phyloP scores from a whole-genome alignment of 1,284 basidiomycete genomes.

The Austropuccinia psidii region DNA sequence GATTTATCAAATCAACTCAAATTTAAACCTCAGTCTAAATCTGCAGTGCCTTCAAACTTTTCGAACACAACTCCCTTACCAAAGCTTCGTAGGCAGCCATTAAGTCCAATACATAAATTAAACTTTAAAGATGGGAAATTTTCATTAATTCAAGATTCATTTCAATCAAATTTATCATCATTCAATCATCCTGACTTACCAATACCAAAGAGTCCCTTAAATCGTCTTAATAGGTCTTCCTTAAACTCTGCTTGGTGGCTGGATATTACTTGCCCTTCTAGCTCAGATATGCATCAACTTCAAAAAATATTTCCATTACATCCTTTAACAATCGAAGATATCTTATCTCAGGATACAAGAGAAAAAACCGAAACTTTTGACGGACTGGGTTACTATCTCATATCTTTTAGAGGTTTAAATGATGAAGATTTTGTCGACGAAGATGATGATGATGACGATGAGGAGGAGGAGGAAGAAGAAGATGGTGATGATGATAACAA shows the following conservation, averaged over 20 bases:
- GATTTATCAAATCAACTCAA: neutral
- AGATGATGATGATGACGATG: constrained; percentile 40
- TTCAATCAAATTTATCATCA: neutral
- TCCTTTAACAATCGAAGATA: constrained; percentile 89
- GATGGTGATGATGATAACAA: neutral
- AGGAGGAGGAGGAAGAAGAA: constrained; percentile 15
- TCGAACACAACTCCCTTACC: neutral
- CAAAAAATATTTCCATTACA: constrained; percentile 86
- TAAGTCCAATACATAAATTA: constrained; percentile 22
- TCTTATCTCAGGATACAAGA: constrained; percentile 83
- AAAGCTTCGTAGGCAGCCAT: constrained; percentile 12
- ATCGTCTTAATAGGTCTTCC: constrained; percentile 25
- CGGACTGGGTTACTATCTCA: constrained; percentile 83
- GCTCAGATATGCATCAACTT: constrained; percentile 79
- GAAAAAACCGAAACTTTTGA: constrained; percentile 89
- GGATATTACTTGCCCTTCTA: constrained; percentile 79
- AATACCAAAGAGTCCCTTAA: neutral
- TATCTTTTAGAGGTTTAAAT: constrained; percentile 71
- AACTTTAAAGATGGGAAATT: constrained; percentile 15
- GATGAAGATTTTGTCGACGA: constrained; percentile 57
- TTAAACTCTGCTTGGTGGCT: constrained; percentile 70
- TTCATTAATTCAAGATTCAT: neutral
- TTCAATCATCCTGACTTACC: neutral
- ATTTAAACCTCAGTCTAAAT: neutral
- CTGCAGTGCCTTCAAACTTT: neutral